phyloP scores from a whole-genome alignment of 352 stramenopile species.

The Pythium phragmiticola region DNA sequence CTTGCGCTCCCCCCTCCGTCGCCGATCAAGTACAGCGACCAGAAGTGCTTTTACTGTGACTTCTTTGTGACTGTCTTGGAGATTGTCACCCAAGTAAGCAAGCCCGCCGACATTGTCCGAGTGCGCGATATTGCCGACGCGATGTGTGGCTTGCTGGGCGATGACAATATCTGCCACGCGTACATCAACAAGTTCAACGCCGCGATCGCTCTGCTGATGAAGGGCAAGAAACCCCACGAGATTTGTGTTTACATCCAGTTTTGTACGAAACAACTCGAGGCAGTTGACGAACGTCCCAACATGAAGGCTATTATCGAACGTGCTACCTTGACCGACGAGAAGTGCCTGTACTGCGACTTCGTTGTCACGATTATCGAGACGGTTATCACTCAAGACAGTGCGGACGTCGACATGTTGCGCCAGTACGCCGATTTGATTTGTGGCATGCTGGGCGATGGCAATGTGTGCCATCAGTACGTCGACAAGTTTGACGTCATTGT shows the following conservation, averaged over 20 bases:
- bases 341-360: slow-evolving; percentile 68
- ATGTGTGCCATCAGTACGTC: slow-evolving; percentile 63
- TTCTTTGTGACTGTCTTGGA: slow-evolving; percentile 45
- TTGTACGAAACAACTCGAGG: slow-evolving; percentile 24
- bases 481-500: slow-evolving; percentile 65
- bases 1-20: not conserved
- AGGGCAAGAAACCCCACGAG: slow-evolving; percentile 50
- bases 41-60: slow-evolving; percentile 27
- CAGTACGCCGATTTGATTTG: slow-evolving; percentile 78
- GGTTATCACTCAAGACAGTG: slow-evolving; percentile 48
- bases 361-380: slow-evolving; percentile 62
- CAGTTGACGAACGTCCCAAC: not conserved
- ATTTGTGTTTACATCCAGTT: slow-evolving; percentile 71
- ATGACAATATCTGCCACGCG: slow-evolving; percentile 59
- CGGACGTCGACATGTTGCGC: slow-evolving; percentile 56
- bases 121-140: slow-evolving; percentile 68
- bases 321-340: slow-evolving; percentile 23
- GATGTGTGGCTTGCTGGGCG: slow-evolving; percentile 69
- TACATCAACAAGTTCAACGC: slow-evolving; percentile 56
- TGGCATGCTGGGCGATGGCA: slow-evolving; percentile 59
- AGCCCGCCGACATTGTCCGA: slow-evolving; percentile 42
- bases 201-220: slow-evolving; percentile 60
- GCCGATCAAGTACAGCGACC: slow-evolving; percentile 18
- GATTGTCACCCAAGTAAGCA: slow-evolving; percentile 55
- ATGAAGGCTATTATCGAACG: not conserved